Evolutionary conservation across 352 stramenopile species (phyloP).

Genomic region (Thalassiosira hispida): DNA sequence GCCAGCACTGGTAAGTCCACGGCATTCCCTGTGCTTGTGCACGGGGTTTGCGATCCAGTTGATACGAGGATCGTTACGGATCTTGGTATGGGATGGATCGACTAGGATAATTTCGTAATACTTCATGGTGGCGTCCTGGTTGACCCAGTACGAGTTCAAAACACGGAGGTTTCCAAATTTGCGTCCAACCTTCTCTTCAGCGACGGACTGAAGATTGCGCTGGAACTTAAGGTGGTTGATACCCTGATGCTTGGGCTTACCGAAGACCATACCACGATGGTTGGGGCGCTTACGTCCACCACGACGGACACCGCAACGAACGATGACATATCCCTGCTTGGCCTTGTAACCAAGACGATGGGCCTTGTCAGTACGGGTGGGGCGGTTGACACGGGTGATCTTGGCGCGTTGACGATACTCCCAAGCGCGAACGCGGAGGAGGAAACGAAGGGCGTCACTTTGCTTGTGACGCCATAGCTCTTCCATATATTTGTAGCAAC

Average conservation of each 20-base stretch:
- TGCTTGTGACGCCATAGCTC: constrained; percentile 99
- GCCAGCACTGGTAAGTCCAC: constrained; percentile 98
- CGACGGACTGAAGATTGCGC: constrained; percentile 97
- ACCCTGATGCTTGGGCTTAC: constrained; percentile 99
- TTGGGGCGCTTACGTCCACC: constrained; percentile 99
- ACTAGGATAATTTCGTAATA: constrained; percentile 99
- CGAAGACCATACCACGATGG: constrained; percentile 99
- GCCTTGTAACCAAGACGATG: constrained; percentile 99
- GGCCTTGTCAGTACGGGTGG: constrained; percentile 98
- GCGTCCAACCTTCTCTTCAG: constrained; percentile 97
- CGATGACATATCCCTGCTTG: constrained; percentile 99
- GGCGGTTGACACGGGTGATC: constrained; percentile 93
- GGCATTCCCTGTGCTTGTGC: constrained; percentile 99
- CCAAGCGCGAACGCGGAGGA: constrained; percentile 96
- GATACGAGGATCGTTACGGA: constrained; percentile 98
- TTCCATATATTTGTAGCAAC: constrained; percentile 99
- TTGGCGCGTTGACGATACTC: constrained; percentile 99
- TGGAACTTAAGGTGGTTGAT: constrained; percentile 99
- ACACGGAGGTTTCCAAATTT: constrained; percentile 98
- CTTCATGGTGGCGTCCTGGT: constrained; percentile 99
- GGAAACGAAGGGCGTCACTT: constrained; percentile 98
- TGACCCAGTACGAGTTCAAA: constrained; percentile 99
- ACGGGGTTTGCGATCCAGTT: constrained; percentile 99
- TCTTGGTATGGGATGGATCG: constrained; percentile 96
- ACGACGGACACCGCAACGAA: constrained; percentile 96